A percentile compares a stretch with the other conserved stretches of the same genome.
These are phyloP conservation scores for Solanum megistacrolobum DNA, from an alignment of 257 asterid genomes.

Conservation along the genomic window DNA sequence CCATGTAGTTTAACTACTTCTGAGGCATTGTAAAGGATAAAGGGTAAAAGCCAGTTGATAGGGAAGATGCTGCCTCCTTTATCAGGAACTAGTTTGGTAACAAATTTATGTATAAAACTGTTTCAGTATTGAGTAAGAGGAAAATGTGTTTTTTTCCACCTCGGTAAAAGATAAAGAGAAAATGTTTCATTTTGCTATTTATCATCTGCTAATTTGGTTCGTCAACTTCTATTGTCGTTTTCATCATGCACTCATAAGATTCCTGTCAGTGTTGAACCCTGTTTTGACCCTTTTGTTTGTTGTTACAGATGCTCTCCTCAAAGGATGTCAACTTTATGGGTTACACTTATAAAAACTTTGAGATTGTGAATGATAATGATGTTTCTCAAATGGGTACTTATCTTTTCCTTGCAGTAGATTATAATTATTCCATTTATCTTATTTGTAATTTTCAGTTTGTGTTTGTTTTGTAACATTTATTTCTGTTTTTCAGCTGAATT, in stretches of 20 bases:
- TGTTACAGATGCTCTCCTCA: constrained; percentile 82
- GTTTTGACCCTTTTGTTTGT: constrained; percentile 5
- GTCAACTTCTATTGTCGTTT: not conserved
- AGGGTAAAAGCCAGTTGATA: not conserved
- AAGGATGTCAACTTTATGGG: constrained; percentile 98
- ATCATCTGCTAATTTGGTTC: not conserved
- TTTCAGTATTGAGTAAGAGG: not conserved
- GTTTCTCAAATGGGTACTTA: constrained; percentile 71
- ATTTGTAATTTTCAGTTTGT: not conserved
- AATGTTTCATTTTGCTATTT: not conserved
- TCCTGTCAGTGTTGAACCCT: not conserved
- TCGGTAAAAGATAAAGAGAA: not conserved
- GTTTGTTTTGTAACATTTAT: not conserved
- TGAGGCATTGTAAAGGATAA: not conserved
- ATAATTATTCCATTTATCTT: not conserved
- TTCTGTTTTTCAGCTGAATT: constrained; percentile 54
- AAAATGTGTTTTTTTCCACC: not conserved
- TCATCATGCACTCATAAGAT: not conserved
- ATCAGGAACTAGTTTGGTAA: not conserved
- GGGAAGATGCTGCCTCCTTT: not conserved
- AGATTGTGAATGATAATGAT: constrained; percentile 83
- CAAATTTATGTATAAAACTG: not conserved
- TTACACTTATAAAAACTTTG: constrained; percentile 92
- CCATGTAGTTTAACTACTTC: not conserved
- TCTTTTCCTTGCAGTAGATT: constrained; percentile 1